Conservation (phyloP, 2,329 filamentous ascomycete species). For the Aspergillus sergii region DNA sequence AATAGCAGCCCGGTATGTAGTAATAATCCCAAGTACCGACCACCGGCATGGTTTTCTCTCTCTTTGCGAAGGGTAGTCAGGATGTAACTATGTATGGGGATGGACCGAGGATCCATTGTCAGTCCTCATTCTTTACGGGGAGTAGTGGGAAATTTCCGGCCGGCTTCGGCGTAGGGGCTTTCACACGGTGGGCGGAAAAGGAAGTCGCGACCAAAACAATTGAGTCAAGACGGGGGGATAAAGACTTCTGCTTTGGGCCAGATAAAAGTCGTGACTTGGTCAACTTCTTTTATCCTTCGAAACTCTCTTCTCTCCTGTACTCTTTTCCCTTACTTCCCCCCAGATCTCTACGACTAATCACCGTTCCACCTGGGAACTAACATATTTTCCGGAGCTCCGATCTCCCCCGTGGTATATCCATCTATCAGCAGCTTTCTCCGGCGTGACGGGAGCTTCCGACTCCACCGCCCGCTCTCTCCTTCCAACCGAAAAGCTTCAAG, state of each 20-base stretch:
- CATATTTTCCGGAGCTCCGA: conserved; percentile 27
- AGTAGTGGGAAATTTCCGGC: conserved; percentile 8
- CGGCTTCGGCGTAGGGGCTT: conserved; percentile 33
- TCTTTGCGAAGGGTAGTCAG: background rate
- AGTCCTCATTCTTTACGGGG: background rate
- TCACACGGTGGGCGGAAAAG: conserved; percentile 24
- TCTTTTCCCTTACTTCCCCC: conserved; percentile 12
- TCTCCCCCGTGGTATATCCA: conserved; percentile 21
- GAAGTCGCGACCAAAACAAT: conserved; percentile 12
- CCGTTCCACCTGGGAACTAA: conserved; percentile 9
- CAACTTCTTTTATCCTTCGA: conserved; percentile 6
- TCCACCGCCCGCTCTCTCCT: conserved; percentile 34
- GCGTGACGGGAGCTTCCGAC: conserved; percentile 20
- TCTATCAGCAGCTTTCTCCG: conserved; percentile 9
- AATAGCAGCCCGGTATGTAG: no score
- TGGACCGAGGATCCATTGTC: background rate
- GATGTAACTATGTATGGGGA: background rate
- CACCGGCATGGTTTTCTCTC: background rate
- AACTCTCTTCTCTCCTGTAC: conserved; percentile 14
- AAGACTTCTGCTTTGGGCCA: conserved; percentile 29
- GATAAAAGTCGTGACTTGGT: conserved; percentile 17
- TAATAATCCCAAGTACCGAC: no score
- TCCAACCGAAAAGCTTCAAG: conserved; percentile 34
- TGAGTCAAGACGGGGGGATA: conserved; percentile 10
- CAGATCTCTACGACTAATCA: conserved; percentile 10